Conservation (phyloP, 75 land plant genomes). For the Selaginella moellendorffii region DNA sequence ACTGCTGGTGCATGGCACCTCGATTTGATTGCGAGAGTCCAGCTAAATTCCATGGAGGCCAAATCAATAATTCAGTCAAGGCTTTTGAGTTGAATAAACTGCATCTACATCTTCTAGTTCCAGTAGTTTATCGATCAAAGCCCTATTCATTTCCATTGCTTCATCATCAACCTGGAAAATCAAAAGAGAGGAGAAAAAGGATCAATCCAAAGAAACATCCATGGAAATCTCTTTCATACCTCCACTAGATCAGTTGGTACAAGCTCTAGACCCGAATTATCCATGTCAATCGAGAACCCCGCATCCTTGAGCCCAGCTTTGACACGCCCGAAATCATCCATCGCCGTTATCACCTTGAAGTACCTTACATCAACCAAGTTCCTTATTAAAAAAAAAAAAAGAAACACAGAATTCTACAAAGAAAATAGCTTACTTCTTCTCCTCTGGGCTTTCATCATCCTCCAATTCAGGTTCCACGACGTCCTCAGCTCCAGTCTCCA, state of each 20-base stretch:
- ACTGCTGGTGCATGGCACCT: too few relatives aligned
- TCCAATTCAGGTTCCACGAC: not conserved
- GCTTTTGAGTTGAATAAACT: conserved; percentile 76
- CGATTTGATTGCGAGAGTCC: too few relatives aligned
- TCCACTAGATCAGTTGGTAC: conserved; percentile 53
- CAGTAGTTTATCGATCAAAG: conserved; percentile 60
- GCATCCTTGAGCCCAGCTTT: conserved; percentile 47
- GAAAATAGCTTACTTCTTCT: not conserved
- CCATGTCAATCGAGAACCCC: conserved; percentile 58
- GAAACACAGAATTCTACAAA: not conserved
- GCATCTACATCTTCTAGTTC: conserved; percentile 98
- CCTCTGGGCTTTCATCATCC: not conserved
- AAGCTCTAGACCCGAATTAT: conserved; percentile 60
- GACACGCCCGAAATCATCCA: conserved; percentile 50
- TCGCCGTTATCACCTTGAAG: conserved; percentile 60
- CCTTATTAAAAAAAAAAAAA: not conserved
- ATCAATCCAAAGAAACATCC: too few relatives aligned
- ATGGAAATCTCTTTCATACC: too few relatives aligned
- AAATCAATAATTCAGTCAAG: too few relatives aligned
- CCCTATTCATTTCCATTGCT: conserved; percentile 83
- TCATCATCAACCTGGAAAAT: conserved; percentile 84
- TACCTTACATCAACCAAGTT: too few relatives aligned
- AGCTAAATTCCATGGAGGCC: too few relatives aligned
- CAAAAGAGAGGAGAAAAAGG: too few relatives aligned
- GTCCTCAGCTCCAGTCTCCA: conserved; percentile 51